Conservation (phyloP, 176 grass and related monocot species). For the Juncus effusus region DNA sequence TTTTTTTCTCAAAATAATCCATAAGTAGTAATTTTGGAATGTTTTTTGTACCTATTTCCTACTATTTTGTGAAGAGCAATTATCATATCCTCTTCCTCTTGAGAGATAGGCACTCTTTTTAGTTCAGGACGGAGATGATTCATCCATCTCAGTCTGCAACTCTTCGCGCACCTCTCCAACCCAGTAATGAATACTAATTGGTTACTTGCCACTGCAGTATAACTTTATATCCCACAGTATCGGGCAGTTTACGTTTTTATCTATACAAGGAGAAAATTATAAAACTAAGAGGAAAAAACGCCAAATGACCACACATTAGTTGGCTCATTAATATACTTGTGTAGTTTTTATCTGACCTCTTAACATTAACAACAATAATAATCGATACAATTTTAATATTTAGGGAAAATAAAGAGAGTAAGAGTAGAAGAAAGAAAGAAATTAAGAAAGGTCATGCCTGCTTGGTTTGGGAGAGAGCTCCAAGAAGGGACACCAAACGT, state of each 20-base stretch:
- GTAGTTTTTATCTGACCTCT: no score
- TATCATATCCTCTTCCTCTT: conserved; percentile 53
- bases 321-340: no score
- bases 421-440: no score
- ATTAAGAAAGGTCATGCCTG: conserved; percentile 31
- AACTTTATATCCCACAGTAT: no score
- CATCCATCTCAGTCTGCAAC: conserved; percentile 75
- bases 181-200: conserved; percentile 20
- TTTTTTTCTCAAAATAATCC: no score
- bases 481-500: conserved; percentile 63
- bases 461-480: conserved; percentile 63
- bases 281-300: not conserved
- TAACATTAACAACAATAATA: no score
- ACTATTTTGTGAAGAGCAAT: conserved; percentile 50
- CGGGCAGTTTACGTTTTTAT: no score
- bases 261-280: no score
- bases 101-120: conserved; percentile 58
- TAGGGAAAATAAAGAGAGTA: no score
- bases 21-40: not conserved
- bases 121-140: conserved; percentile 68
- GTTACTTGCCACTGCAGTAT: not conserved
- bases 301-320: no score
- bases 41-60: conserved; percentile 50
- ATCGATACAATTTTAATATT: no score
- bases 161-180: conserved; percentile 65